These are phyloP conservation scores for Alternaria gaisen DNA, from an alignment of 2,329 filamentous ascomycete species.

Conservation along the genomic window DNA sequence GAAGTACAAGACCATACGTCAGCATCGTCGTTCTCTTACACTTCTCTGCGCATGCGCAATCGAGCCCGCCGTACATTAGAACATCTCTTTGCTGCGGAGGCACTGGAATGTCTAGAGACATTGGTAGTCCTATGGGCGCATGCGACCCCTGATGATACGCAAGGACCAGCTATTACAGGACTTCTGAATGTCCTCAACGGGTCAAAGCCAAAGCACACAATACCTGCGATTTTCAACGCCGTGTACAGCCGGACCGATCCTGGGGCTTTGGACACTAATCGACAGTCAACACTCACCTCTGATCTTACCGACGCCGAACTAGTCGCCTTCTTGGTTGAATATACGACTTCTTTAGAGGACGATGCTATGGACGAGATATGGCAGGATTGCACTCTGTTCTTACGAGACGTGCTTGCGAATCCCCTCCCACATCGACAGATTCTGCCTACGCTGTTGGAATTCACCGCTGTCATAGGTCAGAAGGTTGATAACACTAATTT, in stretches of 20 bases:
- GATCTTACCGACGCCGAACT: constrained; percentile 84
- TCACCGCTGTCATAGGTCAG: constrained; percentile 86
- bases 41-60: constrained; percentile 89
- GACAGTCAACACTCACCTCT: constrained; percentile 89
- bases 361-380: constrained; percentile 99
- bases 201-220: constrained; percentile 87
- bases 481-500: constrained; percentile 99
- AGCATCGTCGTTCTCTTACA: constrained; percentile 86
- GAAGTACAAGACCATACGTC: constrained; percentile 70
- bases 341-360: constrained; percentile 88
- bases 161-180: constrained; percentile 76
- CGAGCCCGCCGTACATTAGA: constrained; percentile 87
- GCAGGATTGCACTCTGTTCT: constrained; percentile 90
- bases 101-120: constrained; percentile 91
- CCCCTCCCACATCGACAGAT: constrained; percentile 95
- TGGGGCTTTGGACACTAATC: constrained; percentile 75
- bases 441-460: constrained; percentile 83
- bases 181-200: constrained; percentile 91
- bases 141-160: constrained; percentile 58
- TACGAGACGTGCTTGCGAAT: constrained; percentile 89
- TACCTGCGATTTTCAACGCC: constrained; percentile 94
- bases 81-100: constrained; percentile 90
- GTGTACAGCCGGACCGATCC: constrained; percentile 96
- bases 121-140: constrained; percentile 83
- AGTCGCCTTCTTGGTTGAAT: constrained; percentile 88